Evolutionary conservation across 2,329 filamentous ascomycete genomes (phyloP).

Genomic region (Fusarium xyrophilum): DNA sequence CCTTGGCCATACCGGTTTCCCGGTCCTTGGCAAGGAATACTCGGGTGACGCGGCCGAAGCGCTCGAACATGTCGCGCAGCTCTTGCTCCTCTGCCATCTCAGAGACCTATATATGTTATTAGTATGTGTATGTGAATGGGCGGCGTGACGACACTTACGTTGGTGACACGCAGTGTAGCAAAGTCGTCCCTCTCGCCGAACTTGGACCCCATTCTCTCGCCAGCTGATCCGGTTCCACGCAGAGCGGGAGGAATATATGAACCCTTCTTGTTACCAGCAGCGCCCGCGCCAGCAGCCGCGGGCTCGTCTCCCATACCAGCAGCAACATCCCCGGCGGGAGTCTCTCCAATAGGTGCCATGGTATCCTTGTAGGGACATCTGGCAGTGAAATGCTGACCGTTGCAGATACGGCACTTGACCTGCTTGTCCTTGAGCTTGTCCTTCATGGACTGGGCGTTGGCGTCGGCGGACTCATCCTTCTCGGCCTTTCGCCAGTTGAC

Average conservation of each 20-base stretch:
- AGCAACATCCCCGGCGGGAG: conserved; percentile 59
- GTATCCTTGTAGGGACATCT: conserved; percentile 99
- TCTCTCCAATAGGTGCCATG: conserved; percentile 85
- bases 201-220: conserved; percentile 89
- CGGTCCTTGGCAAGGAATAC: conserved; percentile 98
- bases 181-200: conserved; percentile 93
- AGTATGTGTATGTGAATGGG: conserved; percentile 30
- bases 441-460: conserved; percentile 77
- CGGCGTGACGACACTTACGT: conserved; percentile 68
- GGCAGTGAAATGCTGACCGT: conserved; percentile 98
- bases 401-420: conserved; percentile 99
- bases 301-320: conserved; percentile 62
- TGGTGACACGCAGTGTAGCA: conserved; percentile 95
- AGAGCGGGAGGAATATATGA: conserved; percentile 95
- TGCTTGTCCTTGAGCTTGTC: conserved; percentile 96
- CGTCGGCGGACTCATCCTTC: conserved; percentile 78
- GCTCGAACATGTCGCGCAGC: conserved; percentile 96
- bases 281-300: conserved; percentile 53
- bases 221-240: conserved; percentile 71
- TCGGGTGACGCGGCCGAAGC: conserved; percentile 93
- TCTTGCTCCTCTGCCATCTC: conserved; percentile 97
- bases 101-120: conserved; percentile 70
- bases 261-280: conserved; percentile 63
- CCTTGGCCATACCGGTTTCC: conserved; percentile 95
- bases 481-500: conserved; percentile 93